Conservation (phyloP, 306 rosid genomes). For the Quillaja saponaria region DNA sequence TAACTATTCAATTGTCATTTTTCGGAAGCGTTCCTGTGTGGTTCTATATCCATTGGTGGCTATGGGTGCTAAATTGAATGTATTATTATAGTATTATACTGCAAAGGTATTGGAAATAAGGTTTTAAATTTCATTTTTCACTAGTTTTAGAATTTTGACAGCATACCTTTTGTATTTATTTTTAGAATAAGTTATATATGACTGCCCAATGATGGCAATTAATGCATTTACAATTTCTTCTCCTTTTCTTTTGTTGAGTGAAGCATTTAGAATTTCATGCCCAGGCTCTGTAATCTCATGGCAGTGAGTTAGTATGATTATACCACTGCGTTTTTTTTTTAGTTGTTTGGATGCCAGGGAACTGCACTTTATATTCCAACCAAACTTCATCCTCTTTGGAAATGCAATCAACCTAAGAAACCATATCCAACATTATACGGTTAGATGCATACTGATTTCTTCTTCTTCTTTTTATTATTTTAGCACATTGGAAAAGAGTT, state of each 20-base stretch:
- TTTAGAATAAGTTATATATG: no score
- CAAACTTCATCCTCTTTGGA: neutral
- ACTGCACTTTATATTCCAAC: neutral
- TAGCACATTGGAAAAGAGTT: no score
- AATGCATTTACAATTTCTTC: no score
- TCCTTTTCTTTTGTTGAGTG: neutral
- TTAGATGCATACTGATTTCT: no score
- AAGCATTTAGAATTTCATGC: slow-evolving; percentile 26
- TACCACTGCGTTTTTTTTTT: no score
- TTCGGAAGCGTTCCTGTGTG: slow-evolving; percentile 22
- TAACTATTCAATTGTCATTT: slow-evolving; percentile 21
- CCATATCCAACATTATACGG: no score
- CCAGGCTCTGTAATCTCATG: slow-evolving; percentile 26
- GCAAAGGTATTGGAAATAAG: slow-evolving; percentile 29
- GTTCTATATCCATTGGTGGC: neutral
- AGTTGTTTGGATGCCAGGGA: no score
- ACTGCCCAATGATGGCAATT: no score
- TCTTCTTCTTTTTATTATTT: no score
- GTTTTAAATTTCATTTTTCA: slow-evolving; percentile 14
- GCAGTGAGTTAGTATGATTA: neutral
- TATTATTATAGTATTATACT: slow-evolving; percentile 3
- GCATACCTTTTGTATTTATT: no score
- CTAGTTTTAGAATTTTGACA: no score
- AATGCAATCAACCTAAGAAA: neutral
- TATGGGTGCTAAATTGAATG: slow-evolving; percentile 10